A percentile compares a stretch with the other conserved stretches of the same genome.
phyloP scores from a whole-genome alignment of 2,329 filamentous ascomycete species.

The Venturiaceae sp. region DNA sequence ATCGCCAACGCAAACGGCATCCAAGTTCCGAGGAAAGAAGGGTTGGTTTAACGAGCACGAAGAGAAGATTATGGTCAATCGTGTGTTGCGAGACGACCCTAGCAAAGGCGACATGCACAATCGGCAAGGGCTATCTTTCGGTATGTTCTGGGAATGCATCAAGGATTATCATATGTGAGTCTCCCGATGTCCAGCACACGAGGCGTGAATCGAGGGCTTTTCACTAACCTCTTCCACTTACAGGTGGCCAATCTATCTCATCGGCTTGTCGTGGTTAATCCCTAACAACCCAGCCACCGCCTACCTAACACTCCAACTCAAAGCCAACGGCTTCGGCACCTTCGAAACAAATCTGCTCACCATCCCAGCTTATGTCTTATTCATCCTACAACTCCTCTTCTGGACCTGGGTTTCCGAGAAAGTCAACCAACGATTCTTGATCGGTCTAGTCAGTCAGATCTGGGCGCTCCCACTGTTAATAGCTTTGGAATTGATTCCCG shows the following conservation, averaged over 20 bases:
- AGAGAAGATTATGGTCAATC: slow-evolving; percentile 61
- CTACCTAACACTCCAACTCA: slow-evolving; percentile 26
- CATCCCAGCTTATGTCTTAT: slow-evolving; percentile 33
- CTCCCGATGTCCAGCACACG: background rate
- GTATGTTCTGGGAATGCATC: slow-evolving; percentile 39
- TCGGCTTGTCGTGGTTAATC: slow-evolving; percentile 26
- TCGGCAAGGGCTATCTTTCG: slow-evolving; percentile 39
- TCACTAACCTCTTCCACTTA: background rate
- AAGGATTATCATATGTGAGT: slow-evolving; percentile 46
- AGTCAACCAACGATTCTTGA: slow-evolving; percentile 41
- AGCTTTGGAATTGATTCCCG: slow-evolving; percentile 23
- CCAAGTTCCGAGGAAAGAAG: slow-evolving; percentile 47
- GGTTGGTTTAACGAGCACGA: slow-evolving; percentile 61
- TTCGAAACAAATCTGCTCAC: slow-evolving; percentile 25
- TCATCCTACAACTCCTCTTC: slow-evolving; percentile 39
- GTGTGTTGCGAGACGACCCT: slow-evolving; percentile 45
- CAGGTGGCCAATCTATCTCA: slow-evolving; percentile 24
- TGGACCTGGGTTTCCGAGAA: slow-evolving; percentile 41
- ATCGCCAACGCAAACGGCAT: slow-evolving; percentile 54
- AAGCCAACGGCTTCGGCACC: slow-evolving; percentile 23
- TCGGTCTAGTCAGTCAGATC: slow-evolving; percentile 29
- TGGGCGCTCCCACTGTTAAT: slow-evolving; percentile 29
- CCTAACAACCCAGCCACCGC: slow-evolving; percentile 20
- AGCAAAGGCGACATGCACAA: slow-evolving; percentile 54
- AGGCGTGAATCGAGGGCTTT: too few species aligned